Percentiles rank a stretch among this genome's conserved stretches.
Evolutionary conservation across 495 filamentous ascomycete genomes (phyloP).

Genomic region (Penicillium pulvis): DNA sequence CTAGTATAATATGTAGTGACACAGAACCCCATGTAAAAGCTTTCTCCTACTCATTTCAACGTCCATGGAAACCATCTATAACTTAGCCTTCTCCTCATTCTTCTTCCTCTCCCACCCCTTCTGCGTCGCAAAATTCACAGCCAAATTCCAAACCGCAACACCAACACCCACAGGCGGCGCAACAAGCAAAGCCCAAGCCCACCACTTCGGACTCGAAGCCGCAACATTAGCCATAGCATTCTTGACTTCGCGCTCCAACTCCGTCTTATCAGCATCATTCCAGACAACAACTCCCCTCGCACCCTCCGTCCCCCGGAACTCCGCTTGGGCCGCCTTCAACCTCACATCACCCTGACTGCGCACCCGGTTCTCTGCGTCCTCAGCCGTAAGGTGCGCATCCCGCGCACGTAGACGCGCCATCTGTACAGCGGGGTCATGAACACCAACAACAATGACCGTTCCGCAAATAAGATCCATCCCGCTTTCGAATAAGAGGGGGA

Average conservation of each 20-base stretch:
- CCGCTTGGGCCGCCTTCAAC: constrained; percentile 74
- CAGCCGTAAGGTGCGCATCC: constrained; percentile 67
- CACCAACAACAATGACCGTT: constrained; percentile 80
- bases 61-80: constrained; percentile 38
- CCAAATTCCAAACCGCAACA: constrained; percentile 66
- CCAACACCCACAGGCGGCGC: constrained; percentile 70
- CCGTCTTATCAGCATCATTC: constrained; percentile 77
- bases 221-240: constrained; percentile 63
- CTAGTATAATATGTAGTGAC: background rate
- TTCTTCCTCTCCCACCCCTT: constrained; percentile 68
- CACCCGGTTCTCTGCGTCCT: constrained; percentile 84
- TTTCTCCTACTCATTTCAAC: constrained; percentile 2
- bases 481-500: constrained; percentile 88
- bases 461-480: constrained; percentile 81
- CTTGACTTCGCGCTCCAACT: constrained; percentile 64
- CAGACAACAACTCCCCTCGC: constrained; percentile 73
- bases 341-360: constrained; percentile 79
- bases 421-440: constrained; percentile 72
- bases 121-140: constrained; percentile 66
- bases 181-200: constrained; percentile 72
- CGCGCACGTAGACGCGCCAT: constrained; percentile 72
- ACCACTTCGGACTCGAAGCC: constrained; percentile 70
- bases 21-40: background rate
- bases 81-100: constrained; percentile 66
- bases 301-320: constrained; percentile 58